Percentiles rank a stretch among this genome's conserved stretches.
Conservation (phyloP, 2,329 filamentous ascomycete genomes). For the Aspergillus sp. region DNA sequence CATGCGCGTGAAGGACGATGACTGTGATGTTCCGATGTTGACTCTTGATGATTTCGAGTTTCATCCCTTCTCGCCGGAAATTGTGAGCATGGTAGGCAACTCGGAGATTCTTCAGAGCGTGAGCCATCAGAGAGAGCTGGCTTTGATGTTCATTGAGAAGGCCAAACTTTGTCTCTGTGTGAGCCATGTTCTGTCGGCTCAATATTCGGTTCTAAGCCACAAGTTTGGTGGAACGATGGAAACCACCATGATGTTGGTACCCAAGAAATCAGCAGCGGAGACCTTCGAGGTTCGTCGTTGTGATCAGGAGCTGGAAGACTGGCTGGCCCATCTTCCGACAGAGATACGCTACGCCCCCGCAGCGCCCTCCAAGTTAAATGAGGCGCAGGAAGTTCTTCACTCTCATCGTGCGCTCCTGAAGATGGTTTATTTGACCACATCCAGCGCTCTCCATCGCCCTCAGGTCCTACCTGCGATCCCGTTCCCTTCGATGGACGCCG, state of each 20-base stretch:
- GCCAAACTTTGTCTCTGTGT: slow-evolving; percentile 87
- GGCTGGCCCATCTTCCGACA: slow-evolving; percentile 71
- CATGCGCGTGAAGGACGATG: slow-evolving; percentile 87
- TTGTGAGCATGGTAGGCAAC: slow-evolving; percentile 67
- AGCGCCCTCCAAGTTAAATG: slow-evolving; percentile 57
- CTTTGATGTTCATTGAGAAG: slow-evolving; percentile 87
- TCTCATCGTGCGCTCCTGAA: slow-evolving; percentile 84
- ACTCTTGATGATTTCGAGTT: slow-evolving; percentile 83
- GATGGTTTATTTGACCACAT: slow-evolving; percentile 90
- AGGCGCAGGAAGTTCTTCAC: slow-evolving; percentile 53
- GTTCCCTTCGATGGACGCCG: slow-evolving; percentile 57
- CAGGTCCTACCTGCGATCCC: slow-evolving; percentile 80
- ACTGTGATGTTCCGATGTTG: slow-evolving; percentile 92
- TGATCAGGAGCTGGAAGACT: slow-evolving; percentile 75
- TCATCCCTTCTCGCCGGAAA: slow-evolving; percentile 65
- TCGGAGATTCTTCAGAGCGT: slow-evolving; percentile 72
- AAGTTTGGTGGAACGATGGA: slow-evolving; percentile 73
- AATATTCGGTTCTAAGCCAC: slow-evolving; percentile 88
- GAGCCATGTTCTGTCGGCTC: slow-evolving; percentile 83
- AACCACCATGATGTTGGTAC: slow-evolving; percentile 83
- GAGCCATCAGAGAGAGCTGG: slow-evolving; percentile 74
- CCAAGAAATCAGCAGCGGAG: slow-evolving; percentile 83
- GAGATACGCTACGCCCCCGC: slow-evolving; percentile 71
- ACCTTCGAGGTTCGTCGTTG: slow-evolving; percentile 76
- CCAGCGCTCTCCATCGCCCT: slow-evolving; percentile 86